These are phyloP conservation scores for Aleurites moluccanus DNA, from an alignment of 441 rosid species.

Conservation along the genomic window DNA sequence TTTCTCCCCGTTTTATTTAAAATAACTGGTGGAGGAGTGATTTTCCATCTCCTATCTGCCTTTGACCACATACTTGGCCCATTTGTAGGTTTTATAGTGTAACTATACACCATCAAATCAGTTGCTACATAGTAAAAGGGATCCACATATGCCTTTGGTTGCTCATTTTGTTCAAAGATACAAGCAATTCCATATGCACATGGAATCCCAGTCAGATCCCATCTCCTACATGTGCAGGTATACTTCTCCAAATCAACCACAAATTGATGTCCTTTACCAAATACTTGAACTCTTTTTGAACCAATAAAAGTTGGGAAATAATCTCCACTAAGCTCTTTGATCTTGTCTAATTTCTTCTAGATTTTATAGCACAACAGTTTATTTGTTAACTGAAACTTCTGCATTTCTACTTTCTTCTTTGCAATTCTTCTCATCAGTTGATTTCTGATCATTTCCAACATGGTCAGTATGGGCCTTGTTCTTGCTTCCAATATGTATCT, in stretches of 20 bases:
- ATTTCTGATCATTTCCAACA: no score
- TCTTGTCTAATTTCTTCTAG: not conserved
- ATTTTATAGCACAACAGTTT: no score
- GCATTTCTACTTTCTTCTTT: no score
- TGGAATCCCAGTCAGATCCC: not conserved
- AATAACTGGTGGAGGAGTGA: not conserved
- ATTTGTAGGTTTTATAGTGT: not conserved
- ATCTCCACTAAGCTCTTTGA: not conserved
- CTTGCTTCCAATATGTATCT: no score
- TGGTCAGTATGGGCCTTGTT: no score
- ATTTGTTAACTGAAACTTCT: no score
- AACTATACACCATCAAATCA: not conserved
- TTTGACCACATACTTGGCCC: not conserved
- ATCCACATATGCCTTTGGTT: not conserved
- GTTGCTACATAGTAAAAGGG: no score
- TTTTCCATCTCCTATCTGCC: no score
- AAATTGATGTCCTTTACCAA: not conserved
- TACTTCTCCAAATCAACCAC: not conserved
- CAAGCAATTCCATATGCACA: not conserved
- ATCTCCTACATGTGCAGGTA: not conserved
- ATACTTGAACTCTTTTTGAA: not conserved
- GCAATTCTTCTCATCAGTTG: no score
- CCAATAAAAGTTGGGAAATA: no score
- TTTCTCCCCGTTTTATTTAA: not conserved
- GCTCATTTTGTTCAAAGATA: not conserved